These are phyloP conservation scores for Monosporascus sp. DNA, from an alignment of 2,329 filamentous ascomycete genomes.

Conservation along the genomic window DNA sequence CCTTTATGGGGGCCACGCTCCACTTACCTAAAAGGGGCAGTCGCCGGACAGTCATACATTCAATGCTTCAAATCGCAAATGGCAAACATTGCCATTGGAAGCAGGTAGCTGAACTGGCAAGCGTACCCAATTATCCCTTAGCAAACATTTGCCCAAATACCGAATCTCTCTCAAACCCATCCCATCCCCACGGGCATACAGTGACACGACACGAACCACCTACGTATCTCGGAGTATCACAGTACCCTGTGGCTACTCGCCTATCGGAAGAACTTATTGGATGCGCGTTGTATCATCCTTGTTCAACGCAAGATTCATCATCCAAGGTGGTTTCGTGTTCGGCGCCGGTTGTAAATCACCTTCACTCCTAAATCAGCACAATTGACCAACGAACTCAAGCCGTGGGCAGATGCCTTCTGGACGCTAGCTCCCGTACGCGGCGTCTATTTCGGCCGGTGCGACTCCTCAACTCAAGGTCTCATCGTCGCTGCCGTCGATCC, in stretches of 20 bases:
- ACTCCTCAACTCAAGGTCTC: background rate
- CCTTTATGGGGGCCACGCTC: background rate
- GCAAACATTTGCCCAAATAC: background rate
- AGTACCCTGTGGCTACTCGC: constrained; percentile 17
- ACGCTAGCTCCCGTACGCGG: constrained; percentile 5
- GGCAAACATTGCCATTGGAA: background rate
- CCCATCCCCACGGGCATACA: constrained; percentile 4
- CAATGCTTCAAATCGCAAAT: background rate
- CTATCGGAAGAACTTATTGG: constrained; percentile 21
- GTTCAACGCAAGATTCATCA: constrained; percentile 7
- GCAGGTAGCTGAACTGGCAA: background rate
- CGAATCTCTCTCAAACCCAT: constrained; percentile 1
- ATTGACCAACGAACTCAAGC: constrained; percentile 1
- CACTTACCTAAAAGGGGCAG: background rate
- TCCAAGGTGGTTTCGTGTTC: constrained; percentile 10
- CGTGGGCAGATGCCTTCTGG: background rate
- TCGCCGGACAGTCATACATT: background rate
- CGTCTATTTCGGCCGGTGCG: constrained; percentile 4
- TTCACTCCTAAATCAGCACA: background rate
- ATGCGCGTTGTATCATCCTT: constrained; percentile 7
- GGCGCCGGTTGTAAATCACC: background rate
- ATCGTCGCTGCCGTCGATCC: background rate
- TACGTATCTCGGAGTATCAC: constrained; percentile 11
- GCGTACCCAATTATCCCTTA: background rate
- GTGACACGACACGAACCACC: constrained; percentile 15